A percentile compares a stretch with the other conserved stretches of the same genome.
phyloP scores from a whole-genome alignment of 768 basidiomycete species.

The Lactarius hatsudake region DNA sequence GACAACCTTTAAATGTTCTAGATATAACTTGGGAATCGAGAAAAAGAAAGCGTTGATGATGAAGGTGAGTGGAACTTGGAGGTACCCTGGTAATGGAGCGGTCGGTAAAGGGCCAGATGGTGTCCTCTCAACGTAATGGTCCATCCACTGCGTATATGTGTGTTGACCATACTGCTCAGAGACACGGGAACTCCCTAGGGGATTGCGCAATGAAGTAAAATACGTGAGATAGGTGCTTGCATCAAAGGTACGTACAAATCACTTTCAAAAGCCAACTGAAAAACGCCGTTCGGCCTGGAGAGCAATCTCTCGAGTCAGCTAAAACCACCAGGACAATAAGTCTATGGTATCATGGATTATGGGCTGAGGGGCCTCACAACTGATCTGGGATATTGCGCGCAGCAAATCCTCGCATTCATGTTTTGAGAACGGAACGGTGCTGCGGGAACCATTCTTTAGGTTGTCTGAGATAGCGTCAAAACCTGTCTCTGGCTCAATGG shows the following conservation, averaged over 20 bases:
- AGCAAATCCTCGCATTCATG: slow-evolving; percentile 51
- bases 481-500: not conserved
- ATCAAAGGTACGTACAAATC: slow-evolving; percentile 36
- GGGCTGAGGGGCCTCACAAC: slow-evolving; percentile 13
- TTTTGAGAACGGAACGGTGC: slow-evolving; percentile 53
- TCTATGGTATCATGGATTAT: not conserved
- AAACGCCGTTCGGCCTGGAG: slow-evolving; percentile 45
- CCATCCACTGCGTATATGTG: slow-evolving; percentile 31
- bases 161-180: slow-evolving; percentile 45
- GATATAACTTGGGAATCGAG: slow-evolving; percentile 51
- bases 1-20: slow-evolving; percentile 46
- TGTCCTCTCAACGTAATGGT: slow-evolving; percentile 31
- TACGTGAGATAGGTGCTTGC: not conserved
- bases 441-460: slow-evolving; percentile 43
- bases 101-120: slow-evolving; percentile 17
- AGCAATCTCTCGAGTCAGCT: slow-evolving; percentile 31
- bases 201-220: not conserved
- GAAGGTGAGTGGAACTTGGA: slow-evolving; percentile 36
- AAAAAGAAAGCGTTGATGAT: slow-evolving; percentile 47
- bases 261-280: slow-evolving; percentile 52
- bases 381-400: slow-evolving; percentile 30
- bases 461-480: slow-evolving; percentile 43
- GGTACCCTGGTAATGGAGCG: slow-evolving; percentile 14
- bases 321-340: not conserved
- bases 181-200: slow-evolving; percentile 42